A percentile compares a stretch with the other conserved stretches of the same genome.
phyloP scores from a whole-genome alignment of 768 basidiomycete genomes.

The Lactarius psammicola region DNA sequence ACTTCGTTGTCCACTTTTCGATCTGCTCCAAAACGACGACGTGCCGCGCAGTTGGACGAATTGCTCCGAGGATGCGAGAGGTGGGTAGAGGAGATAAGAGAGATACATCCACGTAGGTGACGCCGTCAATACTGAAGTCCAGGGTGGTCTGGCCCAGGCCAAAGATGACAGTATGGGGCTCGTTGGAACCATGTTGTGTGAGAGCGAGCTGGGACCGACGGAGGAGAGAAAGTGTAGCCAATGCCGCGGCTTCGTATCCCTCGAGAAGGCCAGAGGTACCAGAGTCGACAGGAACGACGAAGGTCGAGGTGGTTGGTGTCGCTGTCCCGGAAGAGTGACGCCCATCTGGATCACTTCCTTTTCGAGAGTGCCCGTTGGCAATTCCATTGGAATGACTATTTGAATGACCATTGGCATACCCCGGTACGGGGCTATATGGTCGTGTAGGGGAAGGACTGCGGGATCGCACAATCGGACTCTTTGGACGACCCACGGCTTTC shows the following conservation, averaged over 20 bases:
- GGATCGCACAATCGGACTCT: constrained; percentile 1
- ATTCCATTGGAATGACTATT: constrained; percentile 38
- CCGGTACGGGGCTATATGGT: constrained; percentile 10
- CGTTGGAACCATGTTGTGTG: constrained; percentile 46
- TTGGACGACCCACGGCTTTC: constrained; percentile 8
- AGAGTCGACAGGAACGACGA: constrained; percentile 30
- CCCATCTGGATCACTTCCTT: constrained; percentile 33
- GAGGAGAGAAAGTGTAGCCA: constrained; percentile 61
- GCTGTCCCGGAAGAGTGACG: constrained; percentile 20
- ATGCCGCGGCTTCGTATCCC: constrained; percentile 64
- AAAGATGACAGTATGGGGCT: constrained; percentile 68
- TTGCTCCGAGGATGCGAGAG: constrained; percentile 51
- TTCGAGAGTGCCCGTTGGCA: constrained; percentile 37
- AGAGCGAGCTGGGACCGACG: constrained; percentile 62
- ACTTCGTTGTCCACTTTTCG: constrained; percentile 70
- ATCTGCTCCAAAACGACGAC: constrained; percentile 85
- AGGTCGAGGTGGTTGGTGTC: constrained; percentile 25
- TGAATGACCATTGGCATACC: constrained; percentile 25
- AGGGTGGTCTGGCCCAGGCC: constrained; percentile 56
- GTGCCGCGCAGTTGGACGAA: constrained; percentile 61
- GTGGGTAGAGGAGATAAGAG: constrained; percentile 68
- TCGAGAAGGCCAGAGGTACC: constrained; percentile 42
- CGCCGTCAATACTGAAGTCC: constrained; percentile 49
- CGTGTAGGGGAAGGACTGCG: constrained; percentile 11
- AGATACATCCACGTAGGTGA: constrained; percentile 61